A percentile compares a stretch with the other conserved stretches of the same genome.
These are phyloP conservation scores for Globisporangium barbulae DNA, from an alignment of 352 stramenopile species.

Conservation along the genomic window DNA sequence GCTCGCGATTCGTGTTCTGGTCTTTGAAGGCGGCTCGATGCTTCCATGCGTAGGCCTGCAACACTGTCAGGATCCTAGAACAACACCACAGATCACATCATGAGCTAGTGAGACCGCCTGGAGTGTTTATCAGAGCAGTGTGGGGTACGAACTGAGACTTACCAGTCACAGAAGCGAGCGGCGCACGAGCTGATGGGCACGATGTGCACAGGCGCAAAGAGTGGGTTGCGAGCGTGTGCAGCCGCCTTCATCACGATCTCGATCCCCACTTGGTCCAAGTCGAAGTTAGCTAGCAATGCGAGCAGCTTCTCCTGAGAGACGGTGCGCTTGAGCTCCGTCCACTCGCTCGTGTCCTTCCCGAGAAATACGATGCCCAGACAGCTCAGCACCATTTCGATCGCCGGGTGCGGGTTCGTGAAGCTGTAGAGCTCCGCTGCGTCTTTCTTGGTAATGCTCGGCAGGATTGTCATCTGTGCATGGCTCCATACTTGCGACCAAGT, in stretches of 20 bases:
- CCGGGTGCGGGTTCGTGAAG: conserved; percentile 74
- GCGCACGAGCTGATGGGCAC: conserved; percentile 81
- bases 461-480: conserved; percentile 22
- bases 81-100: background rate
- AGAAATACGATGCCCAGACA: conserved; percentile 55
- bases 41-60: conserved; percentile 75
- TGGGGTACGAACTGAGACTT: background rate
- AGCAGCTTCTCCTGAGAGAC: conserved; percentile 74
- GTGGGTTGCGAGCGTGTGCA: conserved; percentile 54
- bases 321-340: conserved; percentile 44
- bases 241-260: conserved; percentile 33
- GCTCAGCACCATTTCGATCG: conserved; percentile 72
- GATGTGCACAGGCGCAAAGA: conserved; percentile 67
- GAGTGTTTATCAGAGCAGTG: background rate
- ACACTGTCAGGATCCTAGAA: conserved; percentile 44
- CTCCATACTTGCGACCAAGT: conserved; percentile 42
- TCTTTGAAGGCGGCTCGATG: conserved; percentile 37
- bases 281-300: conserved; percentile 36
- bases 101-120: background rate
- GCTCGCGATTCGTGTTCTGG: conserved; percentile 31
- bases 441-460: conserved; percentile 44
- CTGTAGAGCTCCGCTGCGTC: conserved; percentile 79
- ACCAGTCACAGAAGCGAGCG: conserved; percentile 90
- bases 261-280: conserved; percentile 35
- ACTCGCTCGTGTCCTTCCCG: conserved; percentile 29